Evolutionary conservation across 208 protist species (phyloP), one percentile per base, ranked within the genome.

Genomic region (Trypanosoma caninum): DNA sequence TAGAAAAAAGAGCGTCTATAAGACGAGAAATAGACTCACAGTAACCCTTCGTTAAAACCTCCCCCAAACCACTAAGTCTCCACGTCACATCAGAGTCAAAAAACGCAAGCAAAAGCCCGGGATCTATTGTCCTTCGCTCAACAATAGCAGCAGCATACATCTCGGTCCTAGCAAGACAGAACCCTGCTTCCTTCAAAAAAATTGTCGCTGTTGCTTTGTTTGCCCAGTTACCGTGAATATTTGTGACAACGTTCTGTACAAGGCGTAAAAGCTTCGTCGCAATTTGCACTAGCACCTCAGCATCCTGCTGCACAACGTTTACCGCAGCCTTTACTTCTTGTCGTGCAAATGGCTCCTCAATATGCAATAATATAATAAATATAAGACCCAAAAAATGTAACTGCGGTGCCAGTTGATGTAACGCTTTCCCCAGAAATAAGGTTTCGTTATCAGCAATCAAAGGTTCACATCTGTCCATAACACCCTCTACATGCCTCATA

Each of bases 1-100:
- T 74, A 20, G 63, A 42, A 25, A 85, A 59, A 11, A 89, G 52
- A 0, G 72, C 46, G 25, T 63, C 48, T 3, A 85, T 59, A 20
- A 89, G 50, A 18, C 40, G 31, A 41, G 65, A 50, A 25, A 89
- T 58, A 30, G 74, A 46, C 10, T 44, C 40, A 48, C 77, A 76
- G 62, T 90, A 93, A 55, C 71, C 72, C 25, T 80, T 71, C 28
- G 72, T 80, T 25, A 58, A 28, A 33, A 76, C 27, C 13, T 73
- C 23, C 20, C 86, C 72, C 3, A 74, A 33, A 8, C 76, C 86
- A 60, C 78, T 87, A 25, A 79, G 72, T 33, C 25, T 11, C 83
- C 86, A 93, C 45, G 62, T 61, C 9, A 51, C 38, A 3, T 65
- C 57, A 10, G 58, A 42, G 55, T 85, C 59, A 46, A 90, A 80